These are phyloP conservation scores for Colletotrichum sp. DNA, from an alignment of 2,329 filamentous ascomycete genomes.

Conservation along the genomic window DNA sequence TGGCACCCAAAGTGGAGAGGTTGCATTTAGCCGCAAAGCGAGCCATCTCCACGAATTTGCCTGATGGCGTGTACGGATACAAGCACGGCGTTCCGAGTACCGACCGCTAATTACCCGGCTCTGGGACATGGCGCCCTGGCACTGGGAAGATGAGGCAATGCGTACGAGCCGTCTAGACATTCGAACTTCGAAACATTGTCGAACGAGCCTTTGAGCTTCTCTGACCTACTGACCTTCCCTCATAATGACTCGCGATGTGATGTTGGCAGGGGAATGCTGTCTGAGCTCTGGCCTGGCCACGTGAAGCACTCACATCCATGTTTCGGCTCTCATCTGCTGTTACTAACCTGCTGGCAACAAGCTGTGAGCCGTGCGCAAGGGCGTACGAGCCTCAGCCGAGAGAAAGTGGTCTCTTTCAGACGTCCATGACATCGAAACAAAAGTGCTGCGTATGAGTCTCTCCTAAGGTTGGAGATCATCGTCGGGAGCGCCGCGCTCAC, in stretches of 20 bases:
- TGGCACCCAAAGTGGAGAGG: slow-evolving; percentile 14
- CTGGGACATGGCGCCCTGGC: not conserved
- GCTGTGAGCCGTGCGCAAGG: not conserved
- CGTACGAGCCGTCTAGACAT: not conserved
- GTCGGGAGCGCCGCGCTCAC: not conserved
- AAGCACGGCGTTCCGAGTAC: not conserved
- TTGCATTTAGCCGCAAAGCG: slow-evolving; percentile 19
- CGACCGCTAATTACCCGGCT: slow-evolving; percentile 1
- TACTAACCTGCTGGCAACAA: not conserved
- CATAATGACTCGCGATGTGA: not conserved
- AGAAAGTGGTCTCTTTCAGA: not conserved
- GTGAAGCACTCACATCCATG: not conserved
- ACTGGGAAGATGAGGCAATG: not conserved
- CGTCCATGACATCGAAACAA: not conserved
- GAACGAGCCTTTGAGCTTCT: not conserved
- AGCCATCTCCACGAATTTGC: slow-evolving; percentile 1
- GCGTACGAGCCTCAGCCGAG: not conserved
- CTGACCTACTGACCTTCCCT: not conserved
- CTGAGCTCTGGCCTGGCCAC: not conserved
- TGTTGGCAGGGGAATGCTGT: not conserved
- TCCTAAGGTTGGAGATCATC: not conserved
- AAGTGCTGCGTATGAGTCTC: not conserved
- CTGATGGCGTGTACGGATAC: not conserved
- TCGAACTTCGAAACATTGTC: not conserved
- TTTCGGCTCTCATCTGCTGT: not conserved